Conservation (phyloP, 108 stramenopile genomes). For the Nitzschia inconspicua region DNA sequence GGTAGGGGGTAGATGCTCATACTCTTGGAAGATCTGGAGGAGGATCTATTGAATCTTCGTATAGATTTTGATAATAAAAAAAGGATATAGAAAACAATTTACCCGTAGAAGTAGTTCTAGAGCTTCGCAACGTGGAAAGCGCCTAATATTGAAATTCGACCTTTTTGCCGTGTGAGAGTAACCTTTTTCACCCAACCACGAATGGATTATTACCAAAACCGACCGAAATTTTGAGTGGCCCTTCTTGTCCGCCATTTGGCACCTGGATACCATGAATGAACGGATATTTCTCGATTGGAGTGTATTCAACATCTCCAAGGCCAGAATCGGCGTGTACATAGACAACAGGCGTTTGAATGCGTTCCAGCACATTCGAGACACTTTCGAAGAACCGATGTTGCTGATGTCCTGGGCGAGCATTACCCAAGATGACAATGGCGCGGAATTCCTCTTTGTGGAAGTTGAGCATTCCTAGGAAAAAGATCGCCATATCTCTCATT, state of each 20-base stretch:
- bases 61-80: no score
- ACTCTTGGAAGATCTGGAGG: no score
- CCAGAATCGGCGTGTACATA: constrained; percentile 68
- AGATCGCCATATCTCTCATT: constrained; percentile 54
- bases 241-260: constrained; percentile 12
- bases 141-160: no score
- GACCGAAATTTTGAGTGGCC: constrained; percentile 25
- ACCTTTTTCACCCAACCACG: constrained; percentile 6
- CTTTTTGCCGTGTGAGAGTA: no score
- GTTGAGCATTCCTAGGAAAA: constrained; percentile 42
- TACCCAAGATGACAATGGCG: constrained; percentile 69
- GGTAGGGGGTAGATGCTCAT: no score
- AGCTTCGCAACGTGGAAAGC: no score
- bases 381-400: constrained; percentile 51
- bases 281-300: constrained; percentile 19
- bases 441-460: constrained; percentile 34
- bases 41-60: no score
- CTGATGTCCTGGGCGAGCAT: constrained; percentile 56
- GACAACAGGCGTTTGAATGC: constrained; percentile 41
- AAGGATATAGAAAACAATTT: no score
- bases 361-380: constrained; percentile 35
- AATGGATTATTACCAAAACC: constrained; percentile 26
- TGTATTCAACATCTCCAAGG: neutral
- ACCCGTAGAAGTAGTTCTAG: no score
- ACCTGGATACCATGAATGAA: constrained; percentile 21